Conservation (phyloP, 2,329 filamentous ascomycete genomes). For the Sarocladiaceae sp. region DNA sequence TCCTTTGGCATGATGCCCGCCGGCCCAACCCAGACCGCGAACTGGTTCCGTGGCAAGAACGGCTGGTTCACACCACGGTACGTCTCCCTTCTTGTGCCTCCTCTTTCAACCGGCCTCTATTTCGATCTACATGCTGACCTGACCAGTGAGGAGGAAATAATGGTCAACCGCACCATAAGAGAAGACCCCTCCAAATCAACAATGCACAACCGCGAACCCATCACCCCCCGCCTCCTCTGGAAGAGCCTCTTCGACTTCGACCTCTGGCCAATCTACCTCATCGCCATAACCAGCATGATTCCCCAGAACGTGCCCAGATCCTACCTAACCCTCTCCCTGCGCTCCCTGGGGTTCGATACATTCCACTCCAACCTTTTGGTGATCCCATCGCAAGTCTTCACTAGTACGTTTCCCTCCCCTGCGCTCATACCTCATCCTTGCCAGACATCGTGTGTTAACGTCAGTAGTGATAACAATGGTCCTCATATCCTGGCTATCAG, state of each 20-base stretch:
- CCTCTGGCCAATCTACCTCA: slow-evolving; percentile 50
- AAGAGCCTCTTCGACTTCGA: slow-evolving; percentile 47
- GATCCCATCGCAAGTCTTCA: slow-evolving; percentile 49
- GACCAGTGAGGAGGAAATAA: slow-evolving; percentile 46
- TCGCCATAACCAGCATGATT: slow-evolving; percentile 21
- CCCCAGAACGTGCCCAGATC: slow-evolving; percentile 18
- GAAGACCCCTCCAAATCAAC: slow-evolving; percentile 52
- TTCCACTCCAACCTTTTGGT: slow-evolving; percentile 61
- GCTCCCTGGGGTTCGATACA: slow-evolving; percentile 22
- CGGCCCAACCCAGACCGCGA: neutral
- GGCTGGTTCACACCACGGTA: slow-evolving; percentile 47
- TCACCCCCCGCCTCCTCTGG: slow-evolving; percentile 42
- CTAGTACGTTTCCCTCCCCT: neutral
- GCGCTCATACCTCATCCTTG: neutral
- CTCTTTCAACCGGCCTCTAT: too few species aligned
- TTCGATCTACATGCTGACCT: neutral
- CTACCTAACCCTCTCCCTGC: slow-evolving; percentile 22
- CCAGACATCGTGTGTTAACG: neutral
- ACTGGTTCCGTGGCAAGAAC: neutral
- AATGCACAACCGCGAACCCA: slow-evolving; percentile 50
- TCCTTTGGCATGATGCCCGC: slow-evolving; percentile 51
- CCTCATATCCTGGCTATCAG: slow-evolving; percentile 27
- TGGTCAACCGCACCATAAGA: slow-evolving; percentile 50
- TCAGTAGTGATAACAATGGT: slow-evolving; percentile 30
- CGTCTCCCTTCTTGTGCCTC: slow-evolving; percentile 21